These are phyloP conservation scores for Macrocybe sp. DNA, from an alignment of 1,284 basidiomycete genomes.

Conservation along the genomic window DNA sequence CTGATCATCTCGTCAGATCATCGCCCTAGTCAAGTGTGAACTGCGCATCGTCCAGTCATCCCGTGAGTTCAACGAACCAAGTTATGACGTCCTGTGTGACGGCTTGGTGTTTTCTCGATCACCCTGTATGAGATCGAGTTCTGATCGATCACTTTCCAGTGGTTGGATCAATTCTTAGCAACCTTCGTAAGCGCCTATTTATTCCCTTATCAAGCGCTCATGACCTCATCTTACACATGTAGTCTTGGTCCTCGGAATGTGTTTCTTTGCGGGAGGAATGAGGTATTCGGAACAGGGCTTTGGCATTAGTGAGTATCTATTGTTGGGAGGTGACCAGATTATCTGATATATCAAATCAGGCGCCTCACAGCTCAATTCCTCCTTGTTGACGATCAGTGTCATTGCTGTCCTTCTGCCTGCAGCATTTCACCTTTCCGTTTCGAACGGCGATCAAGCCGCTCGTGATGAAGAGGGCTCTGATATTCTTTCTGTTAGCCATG, in stretches of 20 bases:
- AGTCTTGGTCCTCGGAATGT: slow-evolving; percentile 84
- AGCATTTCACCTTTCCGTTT: slow-evolving; percentile 47
- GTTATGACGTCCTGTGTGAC: slow-evolving; percentile 8
- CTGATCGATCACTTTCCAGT: slow-evolving; percentile 36
- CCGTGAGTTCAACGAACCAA: slow-evolving; percentile 40
- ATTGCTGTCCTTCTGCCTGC: slow-evolving; percentile 79
- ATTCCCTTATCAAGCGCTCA: slow-evolving; percentile 3
- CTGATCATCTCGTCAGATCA: slow-evolving; percentile 50
- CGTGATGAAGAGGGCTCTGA: slow-evolving; percentile 30
- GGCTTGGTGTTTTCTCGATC: neutral
- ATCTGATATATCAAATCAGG: slow-evolving; percentile 31
- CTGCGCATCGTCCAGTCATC: slow-evolving; percentile 80
- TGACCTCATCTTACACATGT: slow-evolving; percentile 12
- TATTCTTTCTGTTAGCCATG: slow-evolving; percentile 74
- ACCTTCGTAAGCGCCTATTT: slow-evolving; percentile 47
- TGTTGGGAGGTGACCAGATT: neutral
- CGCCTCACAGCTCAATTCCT: slow-evolving; percentile 76
- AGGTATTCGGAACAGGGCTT: slow-evolving; percentile 73
- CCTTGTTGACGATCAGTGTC: slow-evolving; percentile 74
- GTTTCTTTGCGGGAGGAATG: slow-evolving; percentile 68
- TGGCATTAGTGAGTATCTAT: slow-evolving; percentile 41
- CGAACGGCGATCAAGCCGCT: slow-evolving; percentile 9
- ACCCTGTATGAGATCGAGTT: neutral
- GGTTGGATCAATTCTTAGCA: slow-evolving; percentile 79
- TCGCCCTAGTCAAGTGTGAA: slow-evolving; percentile 78